Conservation (phyloP, 805 yeast species). For the Komagataella phaffii region DNA sequence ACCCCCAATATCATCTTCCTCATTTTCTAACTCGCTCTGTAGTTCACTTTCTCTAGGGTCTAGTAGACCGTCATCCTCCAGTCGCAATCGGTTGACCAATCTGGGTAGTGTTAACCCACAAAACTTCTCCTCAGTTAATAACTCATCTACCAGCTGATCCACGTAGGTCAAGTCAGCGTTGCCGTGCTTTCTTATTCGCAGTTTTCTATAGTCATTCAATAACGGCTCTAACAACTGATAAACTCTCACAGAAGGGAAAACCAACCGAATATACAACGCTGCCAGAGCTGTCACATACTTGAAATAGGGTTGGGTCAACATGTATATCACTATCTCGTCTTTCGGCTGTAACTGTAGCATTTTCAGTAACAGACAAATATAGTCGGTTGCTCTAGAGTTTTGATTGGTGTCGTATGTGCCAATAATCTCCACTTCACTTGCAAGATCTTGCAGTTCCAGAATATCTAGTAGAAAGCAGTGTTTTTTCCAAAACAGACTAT, state of each 20-base stretch:
- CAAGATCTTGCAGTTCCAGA: slow-evolving; percentile 31
- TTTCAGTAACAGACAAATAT: slow-evolving; percentile 65
- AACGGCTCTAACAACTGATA: slow-evolving; percentile 40
- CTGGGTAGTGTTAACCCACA: slow-evolving; percentile 68
- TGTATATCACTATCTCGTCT: slow-evolving; percentile 37
- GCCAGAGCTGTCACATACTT: slow-evolving; percentile 64
- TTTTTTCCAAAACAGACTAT: slow-evolving; percentile 44
- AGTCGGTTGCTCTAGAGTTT: slow-evolving; percentile 51
- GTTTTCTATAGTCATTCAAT: slow-evolving; percentile 54
- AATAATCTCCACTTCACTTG: slow-evolving; percentile 28
- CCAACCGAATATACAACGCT: slow-evolving; percentile 47
- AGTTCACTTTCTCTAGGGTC: slow-evolving; percentile 24
- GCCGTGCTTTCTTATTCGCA: slow-evolving; percentile 28
- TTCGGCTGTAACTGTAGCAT: slow-evolving; percentile 67
- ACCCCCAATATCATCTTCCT: slow-evolving; percentile 8
- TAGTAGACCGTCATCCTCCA: slow-evolving; percentile 28
- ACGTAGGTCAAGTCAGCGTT: slow-evolving; percentile 24
- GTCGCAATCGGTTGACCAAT: slow-evolving; percentile 24
- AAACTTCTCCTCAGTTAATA: slow-evolving; percentile 43
- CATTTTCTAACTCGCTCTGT: slow-evolving; percentile 18
- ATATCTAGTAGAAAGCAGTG: slow-evolving; percentile 34
- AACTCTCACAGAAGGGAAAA: slow-evolving; percentile 28
- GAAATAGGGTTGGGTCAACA: slow-evolving; percentile 52
- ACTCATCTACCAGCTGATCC: slow-evolving; percentile 63
- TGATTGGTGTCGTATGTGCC: slow-evolving; percentile 27